These are phyloP conservation scores for Musa balbisiana DNA, from an alignment of 202 grass and related monocot species.

Conservation along the genomic window DNA sequence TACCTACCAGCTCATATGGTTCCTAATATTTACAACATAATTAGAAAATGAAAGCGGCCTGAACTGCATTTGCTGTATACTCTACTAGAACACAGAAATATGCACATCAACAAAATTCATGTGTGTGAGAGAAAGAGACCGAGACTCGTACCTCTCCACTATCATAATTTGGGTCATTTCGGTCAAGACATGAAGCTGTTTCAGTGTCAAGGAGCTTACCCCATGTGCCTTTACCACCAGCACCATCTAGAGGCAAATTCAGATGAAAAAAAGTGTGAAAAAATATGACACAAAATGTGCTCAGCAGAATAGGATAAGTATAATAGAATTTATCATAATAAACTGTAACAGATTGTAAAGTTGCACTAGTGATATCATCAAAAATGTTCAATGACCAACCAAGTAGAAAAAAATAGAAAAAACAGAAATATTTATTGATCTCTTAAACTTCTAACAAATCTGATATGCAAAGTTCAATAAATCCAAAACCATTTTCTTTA, in stretches of 20 bases:
- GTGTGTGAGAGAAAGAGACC: background rate
- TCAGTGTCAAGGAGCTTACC: slow-evolving; percentile 16
- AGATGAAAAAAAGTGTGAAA: background rate
- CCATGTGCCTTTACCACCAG: slow-evolving; percentile 29
- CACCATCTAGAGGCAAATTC: slow-evolving; percentile 6
- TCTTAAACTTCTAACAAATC: background rate
- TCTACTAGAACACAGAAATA: background rate
- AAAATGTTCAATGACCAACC: background rate
- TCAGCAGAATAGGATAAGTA: background rate
- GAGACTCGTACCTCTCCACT: slow-evolving; percentile 15
- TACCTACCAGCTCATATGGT: slow-evolving; percentile 26
- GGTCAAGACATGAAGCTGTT: slow-evolving; percentile 22
- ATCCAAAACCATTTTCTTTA: background rate
- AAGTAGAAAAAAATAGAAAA: background rate
- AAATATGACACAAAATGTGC: background rate
- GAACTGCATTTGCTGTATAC: background rate
- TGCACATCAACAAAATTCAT: background rate
- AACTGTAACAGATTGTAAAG: background rate
- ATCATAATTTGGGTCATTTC: slow-evolving; percentile 26
- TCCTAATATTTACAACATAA: slow-evolving; percentile 3
- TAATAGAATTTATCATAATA: background rate
- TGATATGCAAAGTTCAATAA: background rate
- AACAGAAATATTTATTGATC: background rate
- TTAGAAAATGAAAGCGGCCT: background rate
- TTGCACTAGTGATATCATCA: background rate